These are phyloP conservation scores for Dothistroma septosporum DNA, from an alignment of 2,329 filamentous ascomycete genomes.

Conservation along the genomic window DNA sequence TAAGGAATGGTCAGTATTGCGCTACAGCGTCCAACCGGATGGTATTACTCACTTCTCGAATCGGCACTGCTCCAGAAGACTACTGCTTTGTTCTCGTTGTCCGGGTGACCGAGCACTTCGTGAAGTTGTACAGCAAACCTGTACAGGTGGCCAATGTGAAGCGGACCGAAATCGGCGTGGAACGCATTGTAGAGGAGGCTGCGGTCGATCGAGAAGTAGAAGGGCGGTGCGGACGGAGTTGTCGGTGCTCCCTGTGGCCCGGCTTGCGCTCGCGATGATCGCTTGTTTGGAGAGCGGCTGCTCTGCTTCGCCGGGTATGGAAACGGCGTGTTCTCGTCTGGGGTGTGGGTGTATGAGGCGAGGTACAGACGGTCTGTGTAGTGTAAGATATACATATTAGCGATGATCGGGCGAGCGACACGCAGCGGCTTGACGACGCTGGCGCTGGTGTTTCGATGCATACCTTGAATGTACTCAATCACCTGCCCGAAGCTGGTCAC, in stretches of 20 bases:
- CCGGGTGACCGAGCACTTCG: constrained; percentile 85
- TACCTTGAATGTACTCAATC: constrained; percentile 94
- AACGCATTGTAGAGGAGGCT: constrained; percentile 95
- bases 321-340: constrained; percentile 77
- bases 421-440: background rate
- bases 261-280: constrained; percentile 62
- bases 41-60: constrained; percentile 67
- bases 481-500: constrained; percentile 71
- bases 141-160: constrained; percentile 96
- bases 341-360: constrained; percentile 80
- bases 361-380: constrained; percentile 84
- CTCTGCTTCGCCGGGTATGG: constrained; percentile 65
- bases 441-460: constrained; percentile 32
- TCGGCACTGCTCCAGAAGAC: constrained; percentile 96
- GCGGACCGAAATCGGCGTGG: constrained; percentile 94
- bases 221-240: constrained; percentile 50
- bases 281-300: constrained; percentile 66
- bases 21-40: background rate
- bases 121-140: constrained; percentile 94
- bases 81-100: constrained; percentile 83
- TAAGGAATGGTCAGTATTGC: constrained; percentile 37
- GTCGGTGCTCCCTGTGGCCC: constrained; percentile 50
- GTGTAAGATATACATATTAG: constrained; percentile 30
- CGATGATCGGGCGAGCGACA: constrained; percentile 10
- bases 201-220: constrained; percentile 87